phyloP scores from a whole-genome alignment of 75 land plant species.

The Picea sitchensis region DNA sequence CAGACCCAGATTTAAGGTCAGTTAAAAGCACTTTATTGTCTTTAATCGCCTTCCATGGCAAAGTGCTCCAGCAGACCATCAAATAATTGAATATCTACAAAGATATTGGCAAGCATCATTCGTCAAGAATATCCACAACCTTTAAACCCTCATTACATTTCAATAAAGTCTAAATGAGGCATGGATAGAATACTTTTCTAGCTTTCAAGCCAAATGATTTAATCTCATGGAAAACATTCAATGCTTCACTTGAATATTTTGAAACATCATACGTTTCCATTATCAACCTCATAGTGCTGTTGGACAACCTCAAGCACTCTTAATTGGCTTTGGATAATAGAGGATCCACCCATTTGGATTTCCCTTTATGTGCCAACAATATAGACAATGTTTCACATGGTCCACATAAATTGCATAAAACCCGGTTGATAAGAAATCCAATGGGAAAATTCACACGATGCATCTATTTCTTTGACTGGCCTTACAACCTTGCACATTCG shows the following conservation, averaged over 20 bases:
- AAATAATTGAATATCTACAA: constrained; percentile 47
- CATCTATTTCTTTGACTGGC: constrained; percentile 41
- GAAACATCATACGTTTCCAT: constrained; percentile 61
- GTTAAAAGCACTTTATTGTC: constrained; percentile 39
- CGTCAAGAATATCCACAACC: constrained; percentile 43
- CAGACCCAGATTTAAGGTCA: too few relatives aligned
- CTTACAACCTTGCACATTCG: constrained; percentile 59
- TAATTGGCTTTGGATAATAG: constrained; percentile 37
- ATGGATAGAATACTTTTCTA: constrained; percentile 44
- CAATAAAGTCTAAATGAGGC: constrained; percentile 44
- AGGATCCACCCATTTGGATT: constrained; percentile 34
- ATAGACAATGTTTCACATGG: constrained; percentile 49
- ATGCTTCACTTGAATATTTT: constrained; percentile 45
- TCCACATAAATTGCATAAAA: constrained; percentile 40
- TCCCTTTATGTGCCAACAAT: constrained; percentile 45
- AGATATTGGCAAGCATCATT: constrained; percentile 38
- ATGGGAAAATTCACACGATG: constrained; percentile 57
- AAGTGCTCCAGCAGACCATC: constrained; percentile 54
- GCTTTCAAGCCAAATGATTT: constrained; percentile 17
- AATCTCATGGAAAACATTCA: constrained; percentile 30
- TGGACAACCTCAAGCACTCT: constrained; percentile 45
- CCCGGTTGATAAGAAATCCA: constrained; percentile 73
- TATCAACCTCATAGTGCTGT: constrained; percentile 36
- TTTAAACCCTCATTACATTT: constrained; percentile 33
- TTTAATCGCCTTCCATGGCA: constrained; percentile 43